Base-by-base conservation (phyloP, 805 yeast species). In the Myxozyma melibiosi region DNA sequence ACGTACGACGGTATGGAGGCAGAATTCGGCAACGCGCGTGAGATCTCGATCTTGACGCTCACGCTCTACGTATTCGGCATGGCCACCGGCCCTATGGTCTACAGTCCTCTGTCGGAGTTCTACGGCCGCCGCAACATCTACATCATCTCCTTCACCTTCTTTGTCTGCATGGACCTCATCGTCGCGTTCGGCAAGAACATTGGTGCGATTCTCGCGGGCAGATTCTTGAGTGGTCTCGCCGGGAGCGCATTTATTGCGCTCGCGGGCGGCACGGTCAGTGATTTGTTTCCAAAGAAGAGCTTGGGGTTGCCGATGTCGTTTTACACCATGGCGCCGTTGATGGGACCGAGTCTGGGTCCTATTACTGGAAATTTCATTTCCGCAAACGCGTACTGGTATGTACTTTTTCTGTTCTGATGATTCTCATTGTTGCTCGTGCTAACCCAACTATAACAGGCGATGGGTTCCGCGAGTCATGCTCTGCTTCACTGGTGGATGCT, bases 201-300 rank as follows among this genome's bases (percentile, higher is more conserved):
- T 14, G 56, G 46, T 8, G 41, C 64, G 4, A 76, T 87, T 31
- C 73, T 89, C 49, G 84, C 89, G 3, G 74, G 86, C 43, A 74
- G 96, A 65, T 87, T 87, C 67, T 81, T 90, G 66, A 75, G 85
- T 20, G 96, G 96, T 0, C 77, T 84, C 31, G 78, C 85, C 51
- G 88, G 92, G 1, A 84, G 91, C 1, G 94, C 92, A 2, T 89
- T 91, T 0, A 76, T 90, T 72, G 84, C 95, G 11, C 82, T 87
- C 63, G 91, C 89, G 11, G 90, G 90, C 52, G 96, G 96, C 62
- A 84, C 94, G 6, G 81, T 89, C 60, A 74, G 84, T 51, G 96
- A 90, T 73, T 72, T 89, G 49, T 89, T 91, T 84, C 79, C 77
- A 22, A 81, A 84, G 31, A 79, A 80, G 37, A 39, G 49, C 9